Evolutionary conservation across 768 basidiomycete species (phyloP).

Genomic region (Boletus sensibilis): DNA sequence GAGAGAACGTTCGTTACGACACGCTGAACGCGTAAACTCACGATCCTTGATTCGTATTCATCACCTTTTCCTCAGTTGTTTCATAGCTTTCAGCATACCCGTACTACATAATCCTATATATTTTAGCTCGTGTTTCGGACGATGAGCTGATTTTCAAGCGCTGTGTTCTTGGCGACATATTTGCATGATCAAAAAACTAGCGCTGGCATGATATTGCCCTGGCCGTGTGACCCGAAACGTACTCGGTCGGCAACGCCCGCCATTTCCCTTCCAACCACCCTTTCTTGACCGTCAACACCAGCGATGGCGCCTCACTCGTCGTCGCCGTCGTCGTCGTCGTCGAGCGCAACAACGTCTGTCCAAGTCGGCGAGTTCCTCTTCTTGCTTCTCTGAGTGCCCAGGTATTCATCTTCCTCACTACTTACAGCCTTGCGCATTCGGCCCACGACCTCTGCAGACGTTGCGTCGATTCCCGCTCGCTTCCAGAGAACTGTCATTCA

Average conservation of each 20-base stretch:
- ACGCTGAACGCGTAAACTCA: slow-evolving; percentile 23
- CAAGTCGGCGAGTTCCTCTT: slow-evolving; percentile 79
- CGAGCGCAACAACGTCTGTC: slow-evolving; percentile 74
- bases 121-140: slow-evolving; percentile 6
- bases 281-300: slow-evolving; percentile 20
- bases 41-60: slow-evolving; percentile 30
- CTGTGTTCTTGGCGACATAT: slow-evolving; percentile 4
- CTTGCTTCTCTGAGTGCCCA: neutral
- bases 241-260: slow-evolving; percentile 30
- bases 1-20: slow-evolving; percentile 28
- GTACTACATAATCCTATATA: slow-evolving; percentile 34
- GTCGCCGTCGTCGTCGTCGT: slow-evolving; percentile 61
- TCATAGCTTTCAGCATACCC: slow-evolving; percentile 32
- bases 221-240: slow-evolving; percentile 27
- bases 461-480: slow-evolving; percentile 83
- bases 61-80: slow-evolving; percentile 15
- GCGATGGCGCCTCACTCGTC: slow-evolving; percentile 72
- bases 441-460: slow-evolving; percentile 82
- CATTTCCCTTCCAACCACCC: slow-evolving; percentile 27
- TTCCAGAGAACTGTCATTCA: slow-evolving; percentile 91
- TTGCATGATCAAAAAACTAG: too few species aligned
- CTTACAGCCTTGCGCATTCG: slow-evolving; percentile 82
- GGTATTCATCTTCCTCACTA: slow-evolving; percentile 6
- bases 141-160: slow-evolving; percentile 1
- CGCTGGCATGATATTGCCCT: neutral